Percentiles rank a stretch among this genome's conserved stretches.
phyloP scores from a whole-genome alignment of 768 basidiomycete genomes.

The Collybia sp. region DNA sequence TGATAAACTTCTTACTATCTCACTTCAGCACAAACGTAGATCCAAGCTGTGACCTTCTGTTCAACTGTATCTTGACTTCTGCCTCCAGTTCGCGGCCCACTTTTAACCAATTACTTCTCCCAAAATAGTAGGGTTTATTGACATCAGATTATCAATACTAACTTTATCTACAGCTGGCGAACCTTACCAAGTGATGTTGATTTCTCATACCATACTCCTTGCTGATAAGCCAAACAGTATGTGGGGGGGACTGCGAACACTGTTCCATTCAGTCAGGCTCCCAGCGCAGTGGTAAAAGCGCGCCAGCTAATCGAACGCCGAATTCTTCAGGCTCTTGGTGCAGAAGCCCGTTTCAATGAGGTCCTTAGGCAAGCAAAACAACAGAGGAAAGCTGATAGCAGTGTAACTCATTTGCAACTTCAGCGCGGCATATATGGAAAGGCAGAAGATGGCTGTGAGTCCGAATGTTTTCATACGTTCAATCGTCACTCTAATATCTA shows the following conservation, averaged over 20 bases:
- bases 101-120: slow-evolving; percentile 81
- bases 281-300: slow-evolving; percentile 54
- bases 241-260: slow-evolving; percentile 76
- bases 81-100: slow-evolving; percentile 54
- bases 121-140: slow-evolving; percentile 60
- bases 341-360: slow-evolving; percentile 58
- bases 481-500: slow-evolving; percentile 3
- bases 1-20: slow-evolving; percentile 4
- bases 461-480: background rate
- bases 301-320: slow-evolving; percentile 55
- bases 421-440: slow-evolving; percentile 80
- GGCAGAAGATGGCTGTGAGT: slow-evolving; percentile 78
- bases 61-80: background rate
- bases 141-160: background rate
- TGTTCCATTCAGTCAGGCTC: slow-evolving; percentile 55
- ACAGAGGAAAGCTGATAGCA: background rate
- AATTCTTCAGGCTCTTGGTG: slow-evolving; percentile 39
- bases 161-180: slow-evolving; percentile 51
- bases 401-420: background rate
- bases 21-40: slow-evolving; percentile 69
- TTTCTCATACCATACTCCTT: too few relatives aligned
- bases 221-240: slow-evolving; percentile 39
- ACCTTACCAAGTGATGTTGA: slow-evolving; percentile 61
- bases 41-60: background rate
- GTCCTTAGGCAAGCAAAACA: slow-evolving; percentile 45